These are phyloP conservation scores for Tremellales sp. DNA, from an alignment of 1,284 basidiomycete genomes.

Conservation along the genomic window DNA sequence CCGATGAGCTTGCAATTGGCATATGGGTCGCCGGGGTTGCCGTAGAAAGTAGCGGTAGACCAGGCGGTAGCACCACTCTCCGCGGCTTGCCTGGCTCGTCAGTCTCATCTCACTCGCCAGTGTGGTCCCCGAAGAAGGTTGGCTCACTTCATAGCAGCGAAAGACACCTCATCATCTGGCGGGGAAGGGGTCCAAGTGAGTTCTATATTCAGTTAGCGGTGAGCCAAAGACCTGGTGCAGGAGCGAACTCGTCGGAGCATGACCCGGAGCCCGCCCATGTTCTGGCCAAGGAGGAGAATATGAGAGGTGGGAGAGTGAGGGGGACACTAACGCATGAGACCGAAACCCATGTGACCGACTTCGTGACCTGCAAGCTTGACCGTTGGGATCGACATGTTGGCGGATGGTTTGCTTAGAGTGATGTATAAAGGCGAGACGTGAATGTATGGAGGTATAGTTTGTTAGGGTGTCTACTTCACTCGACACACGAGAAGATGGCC, in stretches of 20 bases:
- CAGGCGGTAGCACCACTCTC: slow-evolving; percentile 55
- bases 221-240: background rate
- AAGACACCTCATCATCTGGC: slow-evolving; percentile 56
- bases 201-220: slow-evolving; percentile 47
- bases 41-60: slow-evolving; percentile 48
- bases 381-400: no score
- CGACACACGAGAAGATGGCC: no score
- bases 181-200: slow-evolving; percentile 54
- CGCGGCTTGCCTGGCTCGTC: slow-evolving; percentile 48
- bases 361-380: slow-evolving; percentile 30
- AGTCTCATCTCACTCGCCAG: slow-evolving; percentile 1
- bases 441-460: no score
- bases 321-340: background rate
- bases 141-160: slow-evolving; percentile 57
- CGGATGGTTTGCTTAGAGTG: no score
- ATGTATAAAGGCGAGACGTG: no score
- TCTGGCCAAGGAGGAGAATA: no score
- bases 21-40: slow-evolving; percentile 20
- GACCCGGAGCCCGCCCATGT: no score
- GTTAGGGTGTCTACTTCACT: no score
- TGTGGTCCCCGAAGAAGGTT: background rate
- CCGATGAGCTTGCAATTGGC: slow-evolving; percentile 44
- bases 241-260: background rate
- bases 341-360: slow-evolving; percentile 36
- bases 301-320: background rate